Conservation (phyloP, 495 filamentous ascomycete genomes). For the Hypoxylon lienhwacheense region DNA sequence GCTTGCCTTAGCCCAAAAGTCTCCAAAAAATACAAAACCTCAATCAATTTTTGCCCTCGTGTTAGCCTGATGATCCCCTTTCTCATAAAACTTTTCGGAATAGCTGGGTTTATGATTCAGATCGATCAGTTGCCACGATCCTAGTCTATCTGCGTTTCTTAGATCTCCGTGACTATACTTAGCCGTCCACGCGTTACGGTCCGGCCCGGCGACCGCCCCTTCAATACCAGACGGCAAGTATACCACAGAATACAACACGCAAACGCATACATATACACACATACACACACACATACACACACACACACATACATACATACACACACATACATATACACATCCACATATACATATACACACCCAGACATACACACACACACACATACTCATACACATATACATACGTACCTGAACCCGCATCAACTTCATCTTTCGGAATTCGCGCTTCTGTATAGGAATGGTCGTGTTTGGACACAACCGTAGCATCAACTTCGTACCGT, state of each 20-base stretch:
- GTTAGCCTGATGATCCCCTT: slow-evolving; percentile 23
- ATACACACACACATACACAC: no score
- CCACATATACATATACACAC: no score
- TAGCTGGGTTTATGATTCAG: slow-evolving; percentile 24
- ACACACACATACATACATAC: no score
- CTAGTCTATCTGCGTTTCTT: slow-evolving; percentile 18
- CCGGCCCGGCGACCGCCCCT: slow-evolving; percentile 30
- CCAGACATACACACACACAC: no score
- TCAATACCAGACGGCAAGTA: slow-evolving; percentile 26
- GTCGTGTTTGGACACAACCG: slow-evolving; percentile 30
- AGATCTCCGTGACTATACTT: slow-evolving; percentile 25
- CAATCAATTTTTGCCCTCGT: slow-evolving; percentile 35
- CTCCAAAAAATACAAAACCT: slow-evolving; percentile 37
- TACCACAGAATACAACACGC: no score
- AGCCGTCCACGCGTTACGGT: slow-evolving; percentile 30
- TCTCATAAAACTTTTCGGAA: slow-evolving; percentile 28
- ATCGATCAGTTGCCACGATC: slow-evolving; percentile 23
- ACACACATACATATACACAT: no score
- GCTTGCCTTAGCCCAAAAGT: slow-evolving; percentile 31
- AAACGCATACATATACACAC: no score
- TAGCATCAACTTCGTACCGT: slow-evolving; percentile 24
- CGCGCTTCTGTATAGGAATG: slow-evolving; percentile 25
- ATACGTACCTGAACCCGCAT: slow-evolving; percentile 23
- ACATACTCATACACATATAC: no score
- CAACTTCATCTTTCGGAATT: slow-evolving; percentile 19